Conservation (phyloP, 371 early-diverging fungal genomes). For the Mucor plumbeus region DNA sequence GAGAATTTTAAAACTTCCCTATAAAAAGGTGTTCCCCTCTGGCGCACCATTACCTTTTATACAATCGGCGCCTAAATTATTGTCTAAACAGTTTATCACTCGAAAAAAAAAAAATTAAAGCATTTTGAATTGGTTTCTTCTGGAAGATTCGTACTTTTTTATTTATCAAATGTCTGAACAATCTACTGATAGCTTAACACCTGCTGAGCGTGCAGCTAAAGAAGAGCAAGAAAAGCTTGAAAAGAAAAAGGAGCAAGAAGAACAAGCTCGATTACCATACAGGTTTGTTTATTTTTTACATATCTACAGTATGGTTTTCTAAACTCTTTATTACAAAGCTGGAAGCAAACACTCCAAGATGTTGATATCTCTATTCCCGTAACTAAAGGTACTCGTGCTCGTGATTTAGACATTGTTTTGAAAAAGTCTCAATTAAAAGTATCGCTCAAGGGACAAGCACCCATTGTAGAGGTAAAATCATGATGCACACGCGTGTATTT, state of each 20-base stretch:
- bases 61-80: too few relatives aligned
- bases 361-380: slow-evolving; percentile 81
- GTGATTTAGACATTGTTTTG: slow-evolving; percentile 73
- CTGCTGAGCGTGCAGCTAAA: slow-evolving; percentile 42
- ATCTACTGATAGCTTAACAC: slow-evolving; percentile 32
- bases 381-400: slow-evolving; percentile 75
- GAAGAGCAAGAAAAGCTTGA: slow-evolving; percentile 40
- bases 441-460: slow-evolving; percentile 76
- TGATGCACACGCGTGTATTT: not conserved
- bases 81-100: too few relatives aligned
- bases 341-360: slow-evolving; percentile 89
- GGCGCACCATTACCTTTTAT: too few relatives aligned
- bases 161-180: slow-evolving; percentile 20
- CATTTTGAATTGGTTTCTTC: not conserved
- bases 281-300: slow-evolving; percentile 26
- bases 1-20: too few relatives aligned
- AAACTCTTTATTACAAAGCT: slow-evolving; percentile 33
- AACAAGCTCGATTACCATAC: slow-evolving; percentile 65
- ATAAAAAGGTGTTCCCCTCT: too few relatives aligned
- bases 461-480: slow-evolving; percentile 71
- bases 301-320: not conserved
- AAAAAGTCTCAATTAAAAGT: slow-evolving; percentile 72
- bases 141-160: slow-evolving; percentile 4
- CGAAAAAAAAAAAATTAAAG: not conserved
- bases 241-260: slow-evolving; percentile 41